These are phyloP conservation scores for Ophiostoma novo-ulmi DNA, from an alignment of 2,329 filamentous ascomycete species.

Conservation along the genomic window DNA sequence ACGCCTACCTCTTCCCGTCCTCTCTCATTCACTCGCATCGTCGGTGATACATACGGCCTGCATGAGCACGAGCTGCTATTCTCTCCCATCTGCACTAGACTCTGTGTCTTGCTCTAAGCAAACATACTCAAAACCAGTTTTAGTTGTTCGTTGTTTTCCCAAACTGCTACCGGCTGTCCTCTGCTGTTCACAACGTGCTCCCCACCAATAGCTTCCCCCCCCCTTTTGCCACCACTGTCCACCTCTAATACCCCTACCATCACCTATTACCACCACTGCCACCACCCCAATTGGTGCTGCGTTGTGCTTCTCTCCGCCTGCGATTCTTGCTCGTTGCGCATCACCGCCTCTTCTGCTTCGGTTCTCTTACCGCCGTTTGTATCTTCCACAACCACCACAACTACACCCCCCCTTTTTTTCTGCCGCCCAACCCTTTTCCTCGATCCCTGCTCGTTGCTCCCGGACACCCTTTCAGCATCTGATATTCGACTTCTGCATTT, in stretches of 20 bases:
- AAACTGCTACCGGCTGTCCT: not conserved
- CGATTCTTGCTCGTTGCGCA: conserved; percentile 22
- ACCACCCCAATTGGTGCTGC: conserved; percentile 10
- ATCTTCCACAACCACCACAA: conserved; percentile 13
- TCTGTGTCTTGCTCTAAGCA: not conserved
- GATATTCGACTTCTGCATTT: conserved; percentile 9
- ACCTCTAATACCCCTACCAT: not conserved
- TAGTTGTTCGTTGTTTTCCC: not conserved
- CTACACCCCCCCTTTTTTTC: conserved; percentile 20
- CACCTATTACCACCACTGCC: not conserved
- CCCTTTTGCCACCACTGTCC: conserved; percentile 4
- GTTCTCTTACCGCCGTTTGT: conserved; percentile 25
- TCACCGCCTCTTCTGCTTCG: conserved; percentile 20
- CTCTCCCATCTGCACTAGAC: not conserved
- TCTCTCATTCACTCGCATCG: not conserved
- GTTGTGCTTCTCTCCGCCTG: conserved; percentile 27
- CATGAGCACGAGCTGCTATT: not conserved
- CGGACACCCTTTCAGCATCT: not conserved
- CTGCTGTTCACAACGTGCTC: not conserved
- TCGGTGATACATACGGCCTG: not conserved
- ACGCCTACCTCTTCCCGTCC: not conserved
- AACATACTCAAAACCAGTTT: not conserved
- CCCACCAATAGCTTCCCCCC: conserved; percentile 14
- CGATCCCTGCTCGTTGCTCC: conserved; percentile 4
- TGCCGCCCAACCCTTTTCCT: conserved; percentile 15